Evolutionary conservation across 495 filamentous ascomycete genomes (phyloP).

Genomic region (Neurospora cerealis): DNA sequence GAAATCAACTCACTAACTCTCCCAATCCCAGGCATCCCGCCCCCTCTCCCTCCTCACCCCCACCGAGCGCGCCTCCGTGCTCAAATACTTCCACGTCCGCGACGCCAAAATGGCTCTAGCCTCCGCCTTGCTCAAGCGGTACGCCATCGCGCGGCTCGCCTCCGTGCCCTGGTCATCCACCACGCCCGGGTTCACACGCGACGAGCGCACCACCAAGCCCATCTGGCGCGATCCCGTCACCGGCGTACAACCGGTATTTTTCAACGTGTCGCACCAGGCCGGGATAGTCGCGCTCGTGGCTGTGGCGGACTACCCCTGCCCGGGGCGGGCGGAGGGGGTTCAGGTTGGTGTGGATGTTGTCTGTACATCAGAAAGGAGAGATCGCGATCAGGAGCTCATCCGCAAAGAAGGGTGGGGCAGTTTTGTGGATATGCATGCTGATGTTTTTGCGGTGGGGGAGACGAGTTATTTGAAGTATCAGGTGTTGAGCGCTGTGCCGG

Average conservation of each 20-base stretch:
- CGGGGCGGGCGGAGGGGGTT: constrained; percentile 3
- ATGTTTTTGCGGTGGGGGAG: constrained; percentile 54
- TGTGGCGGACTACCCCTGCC: constrained; percentile 22
- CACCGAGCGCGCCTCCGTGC: constrained; percentile 39
- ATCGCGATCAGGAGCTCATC: constrained; percentile 38
- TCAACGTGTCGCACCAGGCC: constrained; percentile 86
- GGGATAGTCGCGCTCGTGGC: constrained; percentile 57
- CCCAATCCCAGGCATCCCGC: constrained; percentile 36
- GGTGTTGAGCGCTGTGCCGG: constrained; percentile 15
- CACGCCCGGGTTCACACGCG: constrained; percentile 40
- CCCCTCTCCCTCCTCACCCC: constrained; percentile 47
- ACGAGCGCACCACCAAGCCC: constrained; percentile 51
- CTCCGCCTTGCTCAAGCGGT: constrained; percentile 71
- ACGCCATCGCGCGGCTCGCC: constrained; percentile 54
- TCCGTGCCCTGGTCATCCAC: constrained; percentile 55
- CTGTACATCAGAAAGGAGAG: constrained; percentile 59
- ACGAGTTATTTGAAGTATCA: constrained; percentile 27
- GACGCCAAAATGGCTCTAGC: constrained; percentile 63
- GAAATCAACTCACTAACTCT: background rate
- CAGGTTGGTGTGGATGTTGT: constrained; percentile 62
- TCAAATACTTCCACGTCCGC: constrained; percentile 47
- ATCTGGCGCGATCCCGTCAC: constrained; percentile 27
- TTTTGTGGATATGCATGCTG: constrained; percentile 70
- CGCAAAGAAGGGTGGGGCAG: constrained; percentile 43
- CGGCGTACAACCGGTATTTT: constrained; percentile 43